Base-by-base conservation (phyloP, 768 basidiomycete species). In the Podaxis sp. region DNA sequence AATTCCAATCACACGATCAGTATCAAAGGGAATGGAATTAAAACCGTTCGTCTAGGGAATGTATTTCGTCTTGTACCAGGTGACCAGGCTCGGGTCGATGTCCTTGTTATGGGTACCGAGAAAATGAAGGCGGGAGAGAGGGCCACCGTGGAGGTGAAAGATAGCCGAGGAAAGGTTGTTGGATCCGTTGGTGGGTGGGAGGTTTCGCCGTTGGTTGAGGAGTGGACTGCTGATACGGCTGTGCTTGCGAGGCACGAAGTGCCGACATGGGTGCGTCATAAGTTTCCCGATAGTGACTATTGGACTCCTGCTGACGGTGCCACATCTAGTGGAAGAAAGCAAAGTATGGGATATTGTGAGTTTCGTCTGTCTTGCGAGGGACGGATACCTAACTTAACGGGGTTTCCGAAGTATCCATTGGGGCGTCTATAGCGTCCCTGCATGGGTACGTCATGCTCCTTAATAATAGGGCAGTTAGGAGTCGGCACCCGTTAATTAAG, bases 331-430 rank as follows among this genome's bases (percentile, higher is more conserved):
- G 79, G 77, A 79, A 73, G 61, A 72, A 77, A 38, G 82, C 79
- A 13, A 86, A 85, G 68, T 85, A 76, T 65, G 85, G 84, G 9
- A 84, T 85, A 17, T 85, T 84, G 83, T 84, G 64, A 68, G 81
- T 33, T 6, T 37, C 55, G 19, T 46, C 43, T 0, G 22, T 3
- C 41, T 25, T 27, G 58, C 38, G 19, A 59, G 37, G 12, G 52
- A 36, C 19, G 15, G 22, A 41, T 9, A 38, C 38, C 24, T 11
- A 8, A 55, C 60, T 71, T n/a, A 17, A 13, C 12, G 49, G 49
- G 56, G 7, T 52, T 65, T 55, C 11, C 8, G 3, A 62, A 82
- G 80, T 67, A 74, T 85, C 51, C 82, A 83, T 64, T 83, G 81
- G 81, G 81, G 80, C 8, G 71, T 79, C 5, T 83, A 77, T 59